Evolutionary conservation across 1,139 yeast genomes (phyloP).

Genomic region (Komagataea norvegica): DNA sequence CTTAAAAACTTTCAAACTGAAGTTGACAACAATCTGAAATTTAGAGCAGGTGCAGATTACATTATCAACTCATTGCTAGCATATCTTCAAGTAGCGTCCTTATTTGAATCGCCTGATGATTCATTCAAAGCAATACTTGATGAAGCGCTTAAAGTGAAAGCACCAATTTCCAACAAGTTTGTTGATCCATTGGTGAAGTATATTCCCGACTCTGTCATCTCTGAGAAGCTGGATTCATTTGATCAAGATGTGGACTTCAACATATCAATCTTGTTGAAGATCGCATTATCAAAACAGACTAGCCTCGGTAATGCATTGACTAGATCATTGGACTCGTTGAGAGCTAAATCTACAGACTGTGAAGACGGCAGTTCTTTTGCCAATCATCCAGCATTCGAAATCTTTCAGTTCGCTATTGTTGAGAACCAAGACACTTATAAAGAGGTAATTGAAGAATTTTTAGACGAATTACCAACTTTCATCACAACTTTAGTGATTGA

Average conservation of each 20-base stretch:
- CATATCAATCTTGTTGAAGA: conserved; percentile 9
- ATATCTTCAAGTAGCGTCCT: conserved; percentile 8
- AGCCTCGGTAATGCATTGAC: conserved; percentile 10
- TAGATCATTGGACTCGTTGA: conserved; percentile 13
- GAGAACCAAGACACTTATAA: conserved; percentile 19
- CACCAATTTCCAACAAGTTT: conserved; percentile 11
- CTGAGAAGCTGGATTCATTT: conserved; percentile 5
- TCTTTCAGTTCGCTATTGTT: conserved; percentile 28
- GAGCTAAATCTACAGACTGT: conserved; percentile 19
- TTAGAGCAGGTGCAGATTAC: conserved; percentile 25
- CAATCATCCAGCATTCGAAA: conserved; percentile 25
- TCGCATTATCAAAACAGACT: conserved; percentile 9
- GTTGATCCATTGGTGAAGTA: conserved; percentile 13
- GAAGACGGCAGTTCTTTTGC: conserved; percentile 23
- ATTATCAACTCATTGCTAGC: conserved; percentile 24
- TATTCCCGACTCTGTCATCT: conserved; percentile 8
- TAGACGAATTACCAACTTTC: conserved; percentile 30
- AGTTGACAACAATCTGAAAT: conserved; percentile 27
- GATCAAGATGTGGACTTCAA: conserved; percentile 3
- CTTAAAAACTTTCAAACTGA: conserved; percentile 25
- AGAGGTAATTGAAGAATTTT: conserved; percentile 27
- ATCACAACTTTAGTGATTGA: conserved; percentile 29
- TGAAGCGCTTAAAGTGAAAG: conserved; percentile 13
- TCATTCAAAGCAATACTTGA: conserved; percentile 8
- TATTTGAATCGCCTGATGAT: conserved; percentile 2